Evolutionary conservation across 768 basidiomycete genomes (phyloP).

Genomic region (Tricholoma sp.): DNA sequence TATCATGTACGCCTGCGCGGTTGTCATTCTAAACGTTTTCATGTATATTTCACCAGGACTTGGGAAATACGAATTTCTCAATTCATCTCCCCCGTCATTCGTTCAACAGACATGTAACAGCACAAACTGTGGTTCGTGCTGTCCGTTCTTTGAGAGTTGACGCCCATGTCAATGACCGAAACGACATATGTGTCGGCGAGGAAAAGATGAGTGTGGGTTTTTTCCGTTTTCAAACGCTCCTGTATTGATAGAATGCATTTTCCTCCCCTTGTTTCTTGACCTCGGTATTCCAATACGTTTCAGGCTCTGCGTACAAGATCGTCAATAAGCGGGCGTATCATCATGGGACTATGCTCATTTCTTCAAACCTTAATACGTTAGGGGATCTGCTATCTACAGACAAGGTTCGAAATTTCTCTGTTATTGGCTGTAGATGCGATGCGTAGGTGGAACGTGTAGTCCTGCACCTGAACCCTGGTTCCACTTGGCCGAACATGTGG

Average conservation of each 20-base stretch:
- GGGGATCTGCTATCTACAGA: slow-evolving; percentile 64
- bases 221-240: neutral
- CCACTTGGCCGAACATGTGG: neutral
- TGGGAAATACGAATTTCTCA: slow-evolving; percentile 97
- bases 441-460: neutral
- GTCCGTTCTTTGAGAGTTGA: slow-evolving; percentile 71
- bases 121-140: slow-evolving; percentile 72
- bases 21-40: neutral
- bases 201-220: slow-evolving; percentile 74
- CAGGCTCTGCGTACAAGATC: slow-evolving; percentile 97
- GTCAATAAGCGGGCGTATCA: slow-evolving; percentile 89
- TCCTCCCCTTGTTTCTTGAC: neutral
- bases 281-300: slow-evolving; percentile 55
- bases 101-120: slow-evolving; percentile 78
- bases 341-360: slow-evolving; percentile 97
- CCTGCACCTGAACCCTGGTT: neutral
- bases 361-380: slow-evolving; percentile 66
- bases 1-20: slow-evolving; percentile 69
- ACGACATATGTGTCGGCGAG: slow-evolving; percentile 81
- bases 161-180: slow-evolving; percentile 81
- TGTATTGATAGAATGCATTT: slow-evolving; percentile 2
- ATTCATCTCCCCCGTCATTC: slow-evolving; percentile 79
- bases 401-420: slow-evolving; percentile 42
- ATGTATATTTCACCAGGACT: slow-evolving; percentile 53
- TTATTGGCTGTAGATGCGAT: neutral